These are phyloP conservation scores for Umbelopsis sp. DNA, from an alignment of 371 early-diverging fungal species.

Conservation along the genomic window DNA sequence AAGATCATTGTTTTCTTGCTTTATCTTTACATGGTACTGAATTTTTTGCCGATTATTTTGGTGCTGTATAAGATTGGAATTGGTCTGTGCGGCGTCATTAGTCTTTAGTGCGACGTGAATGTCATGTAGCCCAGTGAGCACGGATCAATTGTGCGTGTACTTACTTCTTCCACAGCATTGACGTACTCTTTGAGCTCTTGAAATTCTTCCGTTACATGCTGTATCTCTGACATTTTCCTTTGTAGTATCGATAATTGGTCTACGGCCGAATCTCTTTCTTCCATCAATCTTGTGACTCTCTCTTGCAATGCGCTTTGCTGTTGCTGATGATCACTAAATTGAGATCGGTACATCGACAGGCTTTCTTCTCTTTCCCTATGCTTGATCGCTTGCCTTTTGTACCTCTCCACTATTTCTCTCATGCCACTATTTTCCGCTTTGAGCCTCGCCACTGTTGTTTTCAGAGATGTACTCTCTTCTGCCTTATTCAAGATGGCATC, in stretches of 20 bases:
- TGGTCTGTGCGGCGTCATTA: slow-evolving; percentile 30
- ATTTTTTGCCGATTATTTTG: slow-evolving; percentile 47
- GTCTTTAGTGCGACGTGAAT: not conserved
- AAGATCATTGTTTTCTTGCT: slow-evolving; percentile 49
- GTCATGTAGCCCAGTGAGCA: not conserved
- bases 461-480: slow-evolving; percentile 9
- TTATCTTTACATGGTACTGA: slow-evolving; percentile 52
- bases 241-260: slow-evolving; percentile 8
- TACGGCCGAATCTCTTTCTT: slow-evolving; percentile 5
- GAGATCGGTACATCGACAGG: slow-evolving; percentile 12
- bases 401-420: slow-evolving; percentile 7
- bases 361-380: slow-evolving; percentile 15
- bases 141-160: not conserved
- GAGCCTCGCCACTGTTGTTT: slow-evolving; percentile 1
- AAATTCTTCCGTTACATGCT: slow-evolving; percentile 13
- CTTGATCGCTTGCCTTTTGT: slow-evolving; percentile 7
- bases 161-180: not conserved
- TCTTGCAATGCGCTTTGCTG: slow-evolving; percentile 23
- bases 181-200: not conserved
- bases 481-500: slow-evolving; percentile 12
- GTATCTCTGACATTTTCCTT: not conserved
- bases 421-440: not conserved
- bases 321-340: slow-evolving; percentile 19
- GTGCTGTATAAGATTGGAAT: slow-evolving; percentile 37
- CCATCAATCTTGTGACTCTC: not conserved